These are phyloP conservation scores for Colletotrichum sidae DNA, from an alignment of 2,329 filamentous ascomycete species.

Conservation along the genomic window DNA sequence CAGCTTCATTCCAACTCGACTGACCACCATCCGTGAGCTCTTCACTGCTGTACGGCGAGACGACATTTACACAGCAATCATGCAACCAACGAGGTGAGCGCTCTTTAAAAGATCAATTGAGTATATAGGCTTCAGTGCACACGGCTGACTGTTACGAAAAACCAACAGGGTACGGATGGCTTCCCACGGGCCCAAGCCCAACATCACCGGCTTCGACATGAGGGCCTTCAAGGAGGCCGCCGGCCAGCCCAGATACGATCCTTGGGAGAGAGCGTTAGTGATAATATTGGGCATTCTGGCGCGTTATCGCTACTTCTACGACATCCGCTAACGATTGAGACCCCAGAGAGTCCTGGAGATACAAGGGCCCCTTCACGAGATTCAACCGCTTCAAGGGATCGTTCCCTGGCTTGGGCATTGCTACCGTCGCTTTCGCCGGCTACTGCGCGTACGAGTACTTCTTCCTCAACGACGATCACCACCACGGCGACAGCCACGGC, in stretches of 20 bases:
- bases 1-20: slow-evolving; percentile 37
- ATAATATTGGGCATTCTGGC: background rate
- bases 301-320: background rate
- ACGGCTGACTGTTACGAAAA: background rate
- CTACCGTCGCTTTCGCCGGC: slow-evolving; percentile 87
- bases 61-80: slow-evolving; percentile 41
- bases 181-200: slow-evolving; percentile 64
- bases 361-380: slow-evolving; percentile 87
- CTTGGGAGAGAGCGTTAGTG: slow-evolving; percentile 74
- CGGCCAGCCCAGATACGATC: slow-evolving; percentile 71
- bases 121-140: background rate
- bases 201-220: slow-evolving; percentile 93
- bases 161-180: slow-evolving; percentile 61
- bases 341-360: slow-evolving; percentile 91
- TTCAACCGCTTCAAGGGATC: slow-evolving; percentile 88
- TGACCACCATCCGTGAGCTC: slow-evolving; percentile 28
- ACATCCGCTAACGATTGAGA: slow-evolving; percentile 28
- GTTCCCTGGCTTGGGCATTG: slow-evolving; percentile 93
- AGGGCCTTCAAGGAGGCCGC: slow-evolving; percentile 81
- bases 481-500: slow-evolving; percentile 64
- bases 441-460: slow-evolving; percentile 93
- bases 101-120: slow-evolving; percentile 19
- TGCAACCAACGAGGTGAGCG: slow-evolving; percentile 45
- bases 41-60: slow-evolving; percentile 32
- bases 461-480: slow-evolving; percentile 81